Percentiles rank a stretch among this genome's conserved stretches.
Evolutionary conservation across 192 early-diverging fungal genomes (phyloP).

Genomic region (Backusella psychrophila): DNA sequence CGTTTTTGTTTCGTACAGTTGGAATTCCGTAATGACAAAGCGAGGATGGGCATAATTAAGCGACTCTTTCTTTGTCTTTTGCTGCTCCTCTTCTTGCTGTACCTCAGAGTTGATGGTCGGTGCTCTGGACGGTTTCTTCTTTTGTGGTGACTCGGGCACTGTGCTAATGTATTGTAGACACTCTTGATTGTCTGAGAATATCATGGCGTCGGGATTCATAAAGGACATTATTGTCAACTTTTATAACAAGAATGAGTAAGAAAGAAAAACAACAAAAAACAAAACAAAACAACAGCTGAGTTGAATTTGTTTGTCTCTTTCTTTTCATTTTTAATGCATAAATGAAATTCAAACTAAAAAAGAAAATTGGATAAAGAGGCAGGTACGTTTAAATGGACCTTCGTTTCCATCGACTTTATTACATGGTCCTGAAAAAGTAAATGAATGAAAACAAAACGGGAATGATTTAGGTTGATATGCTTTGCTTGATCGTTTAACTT

Average conservation of each 20-base stretch:
- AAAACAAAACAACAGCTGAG: slow-evolving; percentile 1
- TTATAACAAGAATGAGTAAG: no score
- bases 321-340: no score
- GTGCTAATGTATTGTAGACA: slow-evolving; percentile 4
- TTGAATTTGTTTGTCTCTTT: background rate
- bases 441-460: no score
- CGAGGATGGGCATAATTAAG: slow-evolving; percentile 23
- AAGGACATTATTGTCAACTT: background rate
- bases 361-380: no score
- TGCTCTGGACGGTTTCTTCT: background rate
- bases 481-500: no score
- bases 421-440: no score
- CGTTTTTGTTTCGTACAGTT: slow-evolving; percentile 87
- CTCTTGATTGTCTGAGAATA: slow-evolving; percentile 27
- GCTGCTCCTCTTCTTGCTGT: background rate
- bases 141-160: background rate
- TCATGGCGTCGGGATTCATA: slow-evolving; percentile 32
- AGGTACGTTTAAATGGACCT: no score
- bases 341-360: no score
- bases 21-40: slow-evolving; percentile 67
- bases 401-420: no score
- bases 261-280: background rate
- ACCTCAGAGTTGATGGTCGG: background rate
- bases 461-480: no score
- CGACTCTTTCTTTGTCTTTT: background rate